Evolutionary conservation across 1,284 basidiomycete genomes (phyloP), one percentile per base, ranked within the genome.

Genomic region (Cryptococcus hybrid): DNA sequence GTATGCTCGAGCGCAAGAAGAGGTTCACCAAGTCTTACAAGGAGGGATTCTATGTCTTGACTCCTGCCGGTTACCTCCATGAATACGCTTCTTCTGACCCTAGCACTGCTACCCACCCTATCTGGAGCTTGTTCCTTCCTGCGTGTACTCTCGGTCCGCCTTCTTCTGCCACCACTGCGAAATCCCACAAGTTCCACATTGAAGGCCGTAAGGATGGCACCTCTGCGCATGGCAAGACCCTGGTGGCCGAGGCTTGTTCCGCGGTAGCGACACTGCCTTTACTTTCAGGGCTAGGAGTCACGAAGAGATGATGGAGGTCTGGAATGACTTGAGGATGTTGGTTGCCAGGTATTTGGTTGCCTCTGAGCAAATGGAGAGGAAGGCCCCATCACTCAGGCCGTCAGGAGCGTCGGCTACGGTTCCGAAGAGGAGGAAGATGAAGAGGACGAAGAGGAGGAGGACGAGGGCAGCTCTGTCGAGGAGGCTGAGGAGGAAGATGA

Each of bases 281-380:
- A 92, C 87, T 48, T 98, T 99, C 84, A 85, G 93, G 52, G 85
- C 90, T 47, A 83, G 94, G 62, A 88, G 86, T 65, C 86, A 91
- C 71, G 94, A 98, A 66, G 95, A 97, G 73, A 92, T 98, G 90
- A 94, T 98, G 92, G 95, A 98, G 80, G 97, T 96, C 90, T 99
- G 96, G 95, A 98, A 98, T 78, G 96, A 98, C 77, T 83, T 96
- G 55, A 83, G 93, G 68, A 96, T 98, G 92, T 83, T 99, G 57
- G 94, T 91, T 73, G 93, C 94, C 58, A 83, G 95, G 64, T 99
- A 98, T 78, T 84, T 99, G 56, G 92, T 97, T 55, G 92, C 93
- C 52, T 90, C 88, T 63, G 95, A 98, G 81, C 85, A 88, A 74
- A 90, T 98, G 82, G 92, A 97, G 80, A 83, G 54, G 87, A 87